Evolutionary conservation across 495 filamentous ascomycete genomes (phyloP).

Genomic region (Thermochaetoides thermophila): DNA sequence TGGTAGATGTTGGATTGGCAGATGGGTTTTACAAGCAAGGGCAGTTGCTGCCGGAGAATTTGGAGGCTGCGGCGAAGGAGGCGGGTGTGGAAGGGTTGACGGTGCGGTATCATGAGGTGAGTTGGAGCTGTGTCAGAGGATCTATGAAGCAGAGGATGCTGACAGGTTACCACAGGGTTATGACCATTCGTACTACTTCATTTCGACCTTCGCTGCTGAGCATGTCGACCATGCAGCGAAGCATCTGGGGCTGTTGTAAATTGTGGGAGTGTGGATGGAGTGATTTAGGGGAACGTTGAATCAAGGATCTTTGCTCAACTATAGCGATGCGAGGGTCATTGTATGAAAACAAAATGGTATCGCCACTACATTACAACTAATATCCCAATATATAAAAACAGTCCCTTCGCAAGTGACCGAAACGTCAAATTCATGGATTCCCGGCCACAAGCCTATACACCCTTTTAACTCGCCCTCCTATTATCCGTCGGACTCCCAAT

Average conservation of each 20-base stretch:
- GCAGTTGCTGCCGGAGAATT: constrained; percentile 88
- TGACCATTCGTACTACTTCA: constrained; percentile 94
- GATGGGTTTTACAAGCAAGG: constrained; percentile 93
- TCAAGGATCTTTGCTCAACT: no score
- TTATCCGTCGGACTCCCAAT: no score
- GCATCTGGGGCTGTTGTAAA: constrained; percentile 36
- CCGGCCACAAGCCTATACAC: no score
- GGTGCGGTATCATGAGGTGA: constrained; percentile 64
- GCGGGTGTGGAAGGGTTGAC: constrained; percentile 49
- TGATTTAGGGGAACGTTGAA: no score
- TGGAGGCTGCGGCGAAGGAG: constrained; percentile 62
- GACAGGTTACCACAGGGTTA: constrained; percentile 43
- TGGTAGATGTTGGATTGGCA: constrained; percentile 83
- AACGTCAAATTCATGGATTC: no score
- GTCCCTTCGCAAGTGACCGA: no score
- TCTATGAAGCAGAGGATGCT: neutral
- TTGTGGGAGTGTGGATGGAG: neutral
- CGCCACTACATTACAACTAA: no score
- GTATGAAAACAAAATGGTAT: no score
- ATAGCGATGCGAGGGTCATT: no score
- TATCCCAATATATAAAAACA: no score
- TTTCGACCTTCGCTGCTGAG: constrained; percentile 75
- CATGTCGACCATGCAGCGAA: constrained; percentile 86
- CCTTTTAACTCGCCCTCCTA: no score
- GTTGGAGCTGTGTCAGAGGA: constrained; percentile 1